Evolutionary conservation across 2,329 filamentous ascomycete genomes (phyloP).

Genomic region (Paecilomyces sp.): DNA sequence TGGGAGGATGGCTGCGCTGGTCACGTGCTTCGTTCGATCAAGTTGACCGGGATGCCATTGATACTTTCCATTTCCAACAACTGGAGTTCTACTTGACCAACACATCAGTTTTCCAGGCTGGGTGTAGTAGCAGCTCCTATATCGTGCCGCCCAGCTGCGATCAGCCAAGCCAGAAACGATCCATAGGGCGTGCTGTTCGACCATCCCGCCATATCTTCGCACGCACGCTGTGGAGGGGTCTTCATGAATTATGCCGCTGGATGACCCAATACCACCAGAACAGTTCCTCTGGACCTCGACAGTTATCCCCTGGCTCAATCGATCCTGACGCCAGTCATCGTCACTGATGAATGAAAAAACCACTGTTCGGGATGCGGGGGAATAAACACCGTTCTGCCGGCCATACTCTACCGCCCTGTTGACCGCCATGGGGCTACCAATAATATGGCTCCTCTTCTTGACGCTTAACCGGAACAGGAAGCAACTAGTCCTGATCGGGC

Average conservation of each 20-base stretch:
- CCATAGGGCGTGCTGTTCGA: background rate
- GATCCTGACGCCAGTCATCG: slow-evolving; percentile 1
- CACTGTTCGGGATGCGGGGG: background rate
- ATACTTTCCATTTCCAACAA: background rate
- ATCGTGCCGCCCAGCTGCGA: background rate
- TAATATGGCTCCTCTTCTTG: background rate
- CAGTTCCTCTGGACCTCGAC: background rate
- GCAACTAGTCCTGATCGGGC: background rate
- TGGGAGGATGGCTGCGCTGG: background rate
- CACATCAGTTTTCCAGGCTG: background rate
- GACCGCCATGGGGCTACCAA: background rate
- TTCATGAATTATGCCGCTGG: background rate
- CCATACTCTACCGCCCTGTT: background rate
- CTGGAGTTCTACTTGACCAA: background rate
- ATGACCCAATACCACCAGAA: background rate
- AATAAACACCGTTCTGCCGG: background rate
- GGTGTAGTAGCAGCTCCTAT: background rate
- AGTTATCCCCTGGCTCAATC: background rate
- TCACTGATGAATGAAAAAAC: slow-evolving; percentile 10
- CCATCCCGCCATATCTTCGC: background rate
- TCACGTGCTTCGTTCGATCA: background rate
- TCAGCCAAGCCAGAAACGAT: background rate
- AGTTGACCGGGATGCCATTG: background rate
- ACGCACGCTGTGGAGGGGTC: background rate
- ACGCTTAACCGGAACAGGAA: background rate